Evolutionary conservation across 1,139 yeast genomes (phyloP).

Genomic region (Debaryomyces udenii): DNA sequence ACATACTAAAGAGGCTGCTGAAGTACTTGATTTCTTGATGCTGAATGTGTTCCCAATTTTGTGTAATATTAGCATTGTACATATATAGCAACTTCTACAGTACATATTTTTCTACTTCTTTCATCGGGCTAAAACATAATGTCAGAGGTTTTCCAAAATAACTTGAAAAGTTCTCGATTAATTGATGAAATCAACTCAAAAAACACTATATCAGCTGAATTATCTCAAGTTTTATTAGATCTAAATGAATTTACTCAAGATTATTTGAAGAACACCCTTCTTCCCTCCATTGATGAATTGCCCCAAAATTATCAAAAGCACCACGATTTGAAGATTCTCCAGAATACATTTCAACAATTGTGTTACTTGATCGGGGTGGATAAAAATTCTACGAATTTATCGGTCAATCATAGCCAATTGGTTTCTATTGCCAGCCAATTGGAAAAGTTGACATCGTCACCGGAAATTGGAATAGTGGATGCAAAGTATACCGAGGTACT

Average conservation of each 20-base stretch:
- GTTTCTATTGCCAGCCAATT: slow-evolving; percentile 9
- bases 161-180: slow-evolving; percentile 3
- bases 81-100: neutral
- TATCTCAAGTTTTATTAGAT: slow-evolving; percentile 10
- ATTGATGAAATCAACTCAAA: slow-evolving; percentile 12
- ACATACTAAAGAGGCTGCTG: too few relatives aligned
- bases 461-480: slow-evolving; percentile 13
- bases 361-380: slow-evolving; percentile 28
- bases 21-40: too few relatives aligned
- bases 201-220: slow-evolving; percentile 12
- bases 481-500: slow-evolving; percentile 11
- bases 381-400: slow-evolving; percentile 22
- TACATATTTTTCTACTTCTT: neutral
- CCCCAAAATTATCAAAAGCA: slow-evolving; percentile 18
- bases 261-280: slow-evolving; percentile 11
- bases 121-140: neutral
- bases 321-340: slow-evolving; percentile 21
- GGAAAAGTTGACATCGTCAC: slow-evolving; percentile 13
- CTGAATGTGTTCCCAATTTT: too few relatives aligned
- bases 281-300: slow-evolving; percentile 9
- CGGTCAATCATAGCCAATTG: slow-evolving; percentile 16
- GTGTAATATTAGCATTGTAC: neutral
- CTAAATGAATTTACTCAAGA: slow-evolving; percentile 11
- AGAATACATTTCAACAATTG: slow-evolving; percentile 27
- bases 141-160: slow-evolving; percentile 8